Evolutionary conservation across 345 rosid genomes (phyloP).

Genomic region (Citrus sinensis): DVS_A1.0 CM039164.1:26227501-26228000

Average conservation of each 20-base stretch:
- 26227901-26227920: constrained; percentile 51
- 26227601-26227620: constrained; percentile 58
- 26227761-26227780: constrained; percentile 4
- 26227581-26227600: background rate
- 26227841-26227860: constrained; percentile 83
- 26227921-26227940: background rate
- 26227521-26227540: background rate
- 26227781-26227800: background rate
- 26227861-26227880: constrained; percentile 61
- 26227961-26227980: background rate
- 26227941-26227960: background rate
- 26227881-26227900: constrained; percentile 69
- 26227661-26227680: constrained; percentile 44
- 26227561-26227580: background rate
- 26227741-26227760: constrained; percentile 18
- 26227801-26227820: constrained; percentile 27
- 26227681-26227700: constrained; percentile 67
- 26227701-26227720: constrained; percentile 70
- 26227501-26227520: background rate
- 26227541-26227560: no score
- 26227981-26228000: background rate
- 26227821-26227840: constrained; percentile 83
- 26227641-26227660: constrained; percentile 52
- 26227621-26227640: constrained; percentile 23
- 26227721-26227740: constrained; percentile 88